Evolutionary conservation across 2,329 filamentous ascomycete species (phyloP).

Genomic region (Madurella fahalii): DNA sequence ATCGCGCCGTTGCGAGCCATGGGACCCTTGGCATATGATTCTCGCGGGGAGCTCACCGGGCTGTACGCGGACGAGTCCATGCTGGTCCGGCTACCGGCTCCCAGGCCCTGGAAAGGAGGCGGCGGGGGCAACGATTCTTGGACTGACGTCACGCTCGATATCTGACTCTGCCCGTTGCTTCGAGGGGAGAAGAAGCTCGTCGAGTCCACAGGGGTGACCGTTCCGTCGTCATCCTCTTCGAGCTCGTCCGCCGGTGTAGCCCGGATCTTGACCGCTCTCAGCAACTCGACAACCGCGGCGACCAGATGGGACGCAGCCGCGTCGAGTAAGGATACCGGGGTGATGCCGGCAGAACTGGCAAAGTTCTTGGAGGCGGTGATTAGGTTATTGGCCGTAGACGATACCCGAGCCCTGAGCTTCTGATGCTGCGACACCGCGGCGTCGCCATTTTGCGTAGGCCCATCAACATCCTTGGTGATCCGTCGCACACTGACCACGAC

Average conservation of each 20-base stretch:
- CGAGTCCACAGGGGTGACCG: constrained; percentile 61
- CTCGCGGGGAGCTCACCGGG: constrained; percentile 64
- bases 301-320: constrained; percentile 89
- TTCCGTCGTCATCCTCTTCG: constrained; percentile 71
- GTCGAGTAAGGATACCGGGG: constrained; percentile 88
- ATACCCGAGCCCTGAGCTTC: constrained; percentile 76
- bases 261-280: constrained; percentile 79
- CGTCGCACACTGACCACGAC: constrained; percentile 78
- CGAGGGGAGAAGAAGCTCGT: constrained; percentile 64
- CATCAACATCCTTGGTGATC: constrained; percentile 77
- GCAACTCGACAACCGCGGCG: constrained; percentile 77
- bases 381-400: constrained; percentile 90
- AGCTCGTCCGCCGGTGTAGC: constrained; percentile 70
- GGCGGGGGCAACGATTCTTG: constrained; percentile 46
- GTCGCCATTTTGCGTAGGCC: constrained; percentile 50
- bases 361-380: constrained; percentile 96
- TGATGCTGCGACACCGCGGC: constrained; percentile 49
- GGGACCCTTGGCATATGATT: constrained; percentile 42
- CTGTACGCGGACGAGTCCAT: constrained; percentile 72
- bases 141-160: constrained; percentile 29
- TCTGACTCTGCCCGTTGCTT: constrained; percentile 37
- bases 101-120: constrained; percentile 55
- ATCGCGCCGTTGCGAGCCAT: constrained; percentile 17
- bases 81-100: constrained; percentile 53
- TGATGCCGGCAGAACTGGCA: constrained; percentile 73